Conservation (phyloP, 495 filamentous ascomycete species). For the Echria macrotheca region DNA sequence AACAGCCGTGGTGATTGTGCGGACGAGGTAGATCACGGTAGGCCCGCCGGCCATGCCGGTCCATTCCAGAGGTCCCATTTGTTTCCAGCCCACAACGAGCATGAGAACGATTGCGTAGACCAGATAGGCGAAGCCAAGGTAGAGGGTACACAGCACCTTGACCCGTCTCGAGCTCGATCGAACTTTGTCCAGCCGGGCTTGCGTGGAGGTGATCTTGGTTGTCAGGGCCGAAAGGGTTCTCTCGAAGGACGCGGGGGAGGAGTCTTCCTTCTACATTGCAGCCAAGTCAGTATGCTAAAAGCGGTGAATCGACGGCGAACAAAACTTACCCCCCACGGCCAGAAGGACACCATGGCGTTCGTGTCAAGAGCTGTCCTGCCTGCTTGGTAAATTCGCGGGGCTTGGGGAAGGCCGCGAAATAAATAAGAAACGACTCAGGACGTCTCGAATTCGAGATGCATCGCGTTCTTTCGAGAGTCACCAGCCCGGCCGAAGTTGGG, state of each 20-base stretch:
- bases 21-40: constrained; percentile 66
- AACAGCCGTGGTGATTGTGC: constrained; percentile 55
- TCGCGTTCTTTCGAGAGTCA: background rate
- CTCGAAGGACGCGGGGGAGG: constrained; percentile 88
- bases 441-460: background rate
- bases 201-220: constrained; percentile 68
- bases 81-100: constrained; percentile 79
- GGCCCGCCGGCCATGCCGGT: constrained; percentile 73
- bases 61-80: constrained; percentile 70
- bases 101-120: constrained; percentile 73
- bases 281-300: background rate
- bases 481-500: background rate
- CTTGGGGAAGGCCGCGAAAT: no score
- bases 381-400: background rate
- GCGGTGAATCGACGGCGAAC: constrained; percentile 28
- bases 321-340: constrained; percentile 45
- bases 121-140: constrained; percentile 83
- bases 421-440: background rate
- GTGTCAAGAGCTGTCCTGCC: background rate
- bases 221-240: constrained; percentile 78
- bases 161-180: constrained; percentile 68
- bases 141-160: constrained; percentile 84
- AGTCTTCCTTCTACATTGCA: constrained; percentile 62
- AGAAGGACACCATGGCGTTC: constrained; percentile 78
- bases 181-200: constrained; percentile 62